Conservation (phyloP, 140 eudicot genomes). For the Stevia rebaudiana region DNA sequence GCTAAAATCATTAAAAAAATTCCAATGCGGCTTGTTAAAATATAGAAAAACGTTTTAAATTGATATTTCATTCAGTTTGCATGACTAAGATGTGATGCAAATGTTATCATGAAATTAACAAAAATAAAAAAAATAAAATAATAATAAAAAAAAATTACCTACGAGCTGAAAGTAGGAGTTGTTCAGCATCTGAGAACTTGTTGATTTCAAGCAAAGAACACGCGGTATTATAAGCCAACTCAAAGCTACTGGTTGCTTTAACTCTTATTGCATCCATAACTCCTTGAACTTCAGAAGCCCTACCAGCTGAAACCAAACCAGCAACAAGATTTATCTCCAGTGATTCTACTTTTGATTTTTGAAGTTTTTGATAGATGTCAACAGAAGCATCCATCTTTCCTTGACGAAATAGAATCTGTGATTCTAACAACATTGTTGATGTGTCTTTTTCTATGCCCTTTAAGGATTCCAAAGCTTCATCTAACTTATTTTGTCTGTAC, state of each 20-base stretch:
- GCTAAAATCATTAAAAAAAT: neutral
- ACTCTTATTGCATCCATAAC: slow-evolving; percentile 54
- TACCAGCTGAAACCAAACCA: slow-evolving; percentile 87
- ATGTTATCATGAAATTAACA: neutral
- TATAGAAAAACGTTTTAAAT: neutral
- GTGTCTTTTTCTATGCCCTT: slow-evolving; percentile 52
- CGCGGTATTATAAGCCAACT: slow-evolving; percentile 81
- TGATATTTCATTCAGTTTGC: neutral
- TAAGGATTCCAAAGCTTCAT: slow-evolving; percentile 64
- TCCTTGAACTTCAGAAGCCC: slow-evolving; percentile 79
- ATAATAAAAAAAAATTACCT: no score
- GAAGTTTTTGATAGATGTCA: slow-evolving; percentile 67
- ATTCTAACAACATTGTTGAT: slow-evolving; percentile 58
- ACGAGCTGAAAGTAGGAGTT: slow-evolving; percentile 73
- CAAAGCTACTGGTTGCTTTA: slow-evolving; percentile 81
- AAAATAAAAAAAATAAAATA: no score
- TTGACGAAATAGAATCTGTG: slow-evolving; percentile 75
- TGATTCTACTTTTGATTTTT: slow-evolving; percentile 59
- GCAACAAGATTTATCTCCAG: slow-evolving; percentile 80
- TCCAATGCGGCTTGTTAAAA: neutral
- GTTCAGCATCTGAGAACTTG: slow-evolving; percentile 76
- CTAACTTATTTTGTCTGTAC: slow-evolving; percentile 75
- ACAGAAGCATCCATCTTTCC: slow-evolving; percentile 81
- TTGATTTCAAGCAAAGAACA: slow-evolving; percentile 72
- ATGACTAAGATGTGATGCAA: slow-evolving; percentile 9